Evolutionary conservation across 1,284 basidiomycete species (phyloP), one percentile per base, ranked within the genome.

Genomic region (Malassezia yamatoensis): DNA sequence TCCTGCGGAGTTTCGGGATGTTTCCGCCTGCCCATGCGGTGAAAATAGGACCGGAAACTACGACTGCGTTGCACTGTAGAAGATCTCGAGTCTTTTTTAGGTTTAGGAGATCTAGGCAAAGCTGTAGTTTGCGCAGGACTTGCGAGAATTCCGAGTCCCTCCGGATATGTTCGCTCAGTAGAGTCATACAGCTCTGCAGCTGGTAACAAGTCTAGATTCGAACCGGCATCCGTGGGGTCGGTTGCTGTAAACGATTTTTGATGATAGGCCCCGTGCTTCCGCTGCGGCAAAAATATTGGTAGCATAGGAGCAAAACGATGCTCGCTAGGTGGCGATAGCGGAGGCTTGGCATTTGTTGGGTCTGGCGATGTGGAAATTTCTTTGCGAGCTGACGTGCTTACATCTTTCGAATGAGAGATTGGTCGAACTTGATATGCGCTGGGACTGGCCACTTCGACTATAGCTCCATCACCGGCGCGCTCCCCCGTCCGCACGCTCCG

Each of bases 31-130:
- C 38, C 32, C 2, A 32, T n/a, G 8, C 37, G 44, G 2, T n/a
- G 38, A 15, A 54, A 54, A 38, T 54, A 54, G 13, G 39, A 49
- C 15, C 35, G 39, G 15, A 54, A 35, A 18, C 53, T 54, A 11
- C 24, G 29, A 20, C 53, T 54, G 18, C 53, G 53, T 11, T 18
- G 24, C 24, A 54, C 46, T 16, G 49, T 36, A 18, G 40, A 11
- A 33, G 32, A 24, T 16, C n/a, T 36, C 2, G 16, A 4, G 13
- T 32, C 18, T 5, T 33, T 21, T 4, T 9, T 32, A 10, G 39
- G 39, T 20, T 32, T 34, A 5, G 21, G 24, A 5, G 6, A n/a
- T 16, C 9, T 29, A n/a, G 42, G 18, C 5, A 18, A 16, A 13
- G 42, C 20, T 4, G 42, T n/a, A 4, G 32, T 8, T 7, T 32